A percentile compares a stretch with the other conserved stretches of the same genome.
phyloP scores from a whole-genome alignment of 78 protist genomes.

The Dictyostelium citrinum region DNA sequence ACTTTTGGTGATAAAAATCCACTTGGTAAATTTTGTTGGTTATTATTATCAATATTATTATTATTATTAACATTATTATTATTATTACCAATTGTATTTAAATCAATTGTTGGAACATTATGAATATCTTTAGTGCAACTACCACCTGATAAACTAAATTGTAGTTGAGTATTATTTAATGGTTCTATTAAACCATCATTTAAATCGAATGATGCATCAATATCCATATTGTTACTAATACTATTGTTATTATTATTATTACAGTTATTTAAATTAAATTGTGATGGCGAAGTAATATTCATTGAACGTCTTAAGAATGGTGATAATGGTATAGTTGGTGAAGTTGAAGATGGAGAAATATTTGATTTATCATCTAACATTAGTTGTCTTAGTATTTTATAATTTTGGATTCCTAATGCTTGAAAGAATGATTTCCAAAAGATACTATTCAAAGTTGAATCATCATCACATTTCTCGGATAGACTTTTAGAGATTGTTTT shows the following conservation, averaged over 20 bases:
- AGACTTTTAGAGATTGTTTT: constrained; percentile 9
- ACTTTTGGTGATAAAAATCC: constrained; percentile 49
- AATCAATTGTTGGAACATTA: background rate
- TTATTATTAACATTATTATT: no score
- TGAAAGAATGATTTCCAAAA: constrained; percentile 55
- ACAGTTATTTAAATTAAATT: background rate
- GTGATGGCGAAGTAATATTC: background rate
- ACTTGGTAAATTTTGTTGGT: background rate
- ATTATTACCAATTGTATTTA: background rate
- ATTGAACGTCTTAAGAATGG: constrained; percentile 47
- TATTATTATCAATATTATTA: no score
- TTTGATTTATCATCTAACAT: constrained; percentile 12
- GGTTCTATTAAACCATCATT: background rate
- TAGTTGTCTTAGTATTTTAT: constrained; percentile 8
- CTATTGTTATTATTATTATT: background rate
- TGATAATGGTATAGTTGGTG: constrained; percentile 54
- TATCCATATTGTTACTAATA: background rate
- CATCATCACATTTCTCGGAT: background rate
- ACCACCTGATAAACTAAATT: background rate
- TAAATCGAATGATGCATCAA: constrained; percentile 9
- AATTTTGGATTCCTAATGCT: background rate
- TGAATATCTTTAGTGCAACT: background rate
- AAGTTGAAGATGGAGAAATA: constrained; percentile 1
- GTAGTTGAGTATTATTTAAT: background rate
- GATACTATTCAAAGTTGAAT: background rate